Evolutionary conservation across 805 yeast species (phyloP), one percentile per base, ranked within the genome.

Genomic region (Metahyphopichia silvanorum): DNA sequence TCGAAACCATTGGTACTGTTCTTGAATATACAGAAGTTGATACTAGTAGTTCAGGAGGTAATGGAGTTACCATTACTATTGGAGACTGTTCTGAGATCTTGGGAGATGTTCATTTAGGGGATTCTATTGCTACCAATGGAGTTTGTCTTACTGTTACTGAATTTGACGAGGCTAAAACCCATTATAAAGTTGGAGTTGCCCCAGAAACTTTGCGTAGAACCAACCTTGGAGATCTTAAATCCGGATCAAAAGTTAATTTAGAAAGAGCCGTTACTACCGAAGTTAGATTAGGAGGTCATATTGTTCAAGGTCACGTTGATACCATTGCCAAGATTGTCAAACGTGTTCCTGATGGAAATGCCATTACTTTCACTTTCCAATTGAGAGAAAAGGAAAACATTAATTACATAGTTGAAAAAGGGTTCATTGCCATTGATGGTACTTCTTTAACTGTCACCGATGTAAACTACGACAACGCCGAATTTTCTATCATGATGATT

Each of bases 281-380:
- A 33, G 86, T 79, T 5, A 69, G 98, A 42, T 77, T 89, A 49
- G 99, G 99, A 16, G 99, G 99, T 1, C 99, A 93, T 58, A 77
- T 91, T 42, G 99, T 93, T 2, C 98, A 93, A 51, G 99, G 98
- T 5, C 99, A 93, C 63, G 87, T 93, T 18, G 99, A 93, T 55
- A 86, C 96, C 0, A 71, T 82, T 21, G 96, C 96, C 2, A 57
- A 55, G 21, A 82, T 91, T 24, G 69, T 72, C 2, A 55, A 60
- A 1, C 69, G 60, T 17, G 58, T 43, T 7, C 61, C 74, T 1
- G 97, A 89, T 50, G 83, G 79, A 2, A 86, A 87, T 55, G 81
- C 98, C 1, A 64, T 87, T 21, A 69, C 81, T 3, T 83, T 79
- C 55, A 82, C 86, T 3, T 89, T 91, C 59, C 58, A 76, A 56